These are phyloP conservation scores for Graphium sp. DNA, from an alignment of 2,329 filamentous ascomycete genomes.

Conservation along the genomic window DNA sequence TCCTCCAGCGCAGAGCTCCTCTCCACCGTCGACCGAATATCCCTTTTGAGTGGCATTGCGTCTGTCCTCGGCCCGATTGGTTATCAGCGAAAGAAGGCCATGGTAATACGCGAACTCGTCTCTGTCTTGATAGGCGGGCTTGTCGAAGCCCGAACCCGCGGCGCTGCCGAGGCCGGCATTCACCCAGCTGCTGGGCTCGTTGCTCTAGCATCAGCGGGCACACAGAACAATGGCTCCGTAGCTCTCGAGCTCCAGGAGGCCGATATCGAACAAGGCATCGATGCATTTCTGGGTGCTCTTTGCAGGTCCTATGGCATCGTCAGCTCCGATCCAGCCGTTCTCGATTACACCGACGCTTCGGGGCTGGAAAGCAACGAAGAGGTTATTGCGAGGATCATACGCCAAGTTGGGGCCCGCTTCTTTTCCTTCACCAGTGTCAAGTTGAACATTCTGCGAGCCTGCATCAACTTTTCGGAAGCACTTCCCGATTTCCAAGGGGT, in stretches of 20 bases:
- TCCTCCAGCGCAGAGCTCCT: conserved; percentile 48
- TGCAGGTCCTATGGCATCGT: conserved; percentile 50
- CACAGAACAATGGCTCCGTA: conserved; percentile 30
- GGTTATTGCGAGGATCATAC: conserved; percentile 39
- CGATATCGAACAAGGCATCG: conserved; percentile 50
- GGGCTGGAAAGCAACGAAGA: conserved; percentile 28
- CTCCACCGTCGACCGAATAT: conserved; percentile 57
- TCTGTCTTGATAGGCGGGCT: conserved; percentile 69
- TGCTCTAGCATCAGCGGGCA: conserved; percentile 41
- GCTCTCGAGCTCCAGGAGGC: conserved; percentile 45
- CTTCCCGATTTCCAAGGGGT: conserved; percentile 83
- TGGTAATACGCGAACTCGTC: conserved; percentile 75
- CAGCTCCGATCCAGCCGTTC: conserved; percentile 20
- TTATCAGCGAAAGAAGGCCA: conserved; percentile 75
- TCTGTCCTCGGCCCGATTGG: conserved; percentile 69
- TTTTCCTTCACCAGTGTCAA: conserved; percentile 74
- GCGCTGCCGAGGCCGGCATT: conserved; percentile 89
- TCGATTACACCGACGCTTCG: conserved; percentile 7
- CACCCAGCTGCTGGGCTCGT: conserved; percentile 82
- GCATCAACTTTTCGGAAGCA: conserved; percentile 86
- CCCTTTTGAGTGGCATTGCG: conserved; percentile 71
- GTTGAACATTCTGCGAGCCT: conserved; percentile 72
- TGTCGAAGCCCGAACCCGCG: conserved; percentile 78
- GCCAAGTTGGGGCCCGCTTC: conserved; percentile 37
- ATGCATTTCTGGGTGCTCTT: conserved; percentile 41